Conservation (phyloP, 2,329 filamentous ascomycete species). For the Verticillium nonalfalfae region DNA sequence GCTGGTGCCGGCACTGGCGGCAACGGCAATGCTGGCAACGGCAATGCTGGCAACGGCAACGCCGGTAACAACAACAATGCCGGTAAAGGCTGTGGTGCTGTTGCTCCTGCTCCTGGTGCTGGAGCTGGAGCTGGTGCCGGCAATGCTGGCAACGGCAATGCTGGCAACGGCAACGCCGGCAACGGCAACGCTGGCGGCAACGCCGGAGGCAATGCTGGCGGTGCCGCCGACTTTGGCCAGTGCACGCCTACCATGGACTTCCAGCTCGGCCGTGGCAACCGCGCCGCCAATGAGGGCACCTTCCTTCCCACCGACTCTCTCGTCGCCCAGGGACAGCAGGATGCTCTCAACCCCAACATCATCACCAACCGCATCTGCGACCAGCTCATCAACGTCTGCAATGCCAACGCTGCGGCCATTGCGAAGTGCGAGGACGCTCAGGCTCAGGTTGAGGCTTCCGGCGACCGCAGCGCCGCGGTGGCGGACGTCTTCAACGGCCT, state of each 20-base stretch:
- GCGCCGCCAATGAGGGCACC: slow-evolving; percentile 44
- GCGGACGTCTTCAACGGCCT: slow-evolving; percentile 40
- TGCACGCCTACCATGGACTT: slow-evolving; percentile 50
- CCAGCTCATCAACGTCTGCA: slow-evolving; percentile 53
- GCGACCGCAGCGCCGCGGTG: slow-evolving; percentile 39
- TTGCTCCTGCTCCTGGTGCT: neutral
- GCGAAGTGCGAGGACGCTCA: slow-evolving; percentile 39
- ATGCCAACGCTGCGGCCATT: slow-evolving; percentile 48
- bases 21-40: slow-evolving; percentile 18
- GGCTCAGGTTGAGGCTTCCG: slow-evolving; percentile 40
- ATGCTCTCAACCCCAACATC: slow-evolving; percentile 57
- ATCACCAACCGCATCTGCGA: slow-evolving; percentile 58
- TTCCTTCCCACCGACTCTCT: slow-evolving; percentile 52
- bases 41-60: slow-evolving; percentile 21
- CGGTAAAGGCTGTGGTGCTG: slow-evolving; percentile 17
- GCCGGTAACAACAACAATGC: slow-evolving; percentile 14
- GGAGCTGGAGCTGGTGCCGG: neutral
- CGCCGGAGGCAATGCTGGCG: slow-evolving; percentile 12
- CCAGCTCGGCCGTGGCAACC: slow-evolving; percentile 44
- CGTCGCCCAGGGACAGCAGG: slow-evolving; percentile 48
- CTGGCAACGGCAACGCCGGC: slow-evolving; percentile 11
- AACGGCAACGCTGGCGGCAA: slow-evolving; percentile 14
- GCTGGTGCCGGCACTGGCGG: slow-evolving; percentile 3
- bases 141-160: slow-evolving; percentile 9
- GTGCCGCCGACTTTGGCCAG: slow-evolving; percentile 38